These are phyloP conservation scores for Penicillium janthinellum DNA, from an alignment of 2,329 filamentous ascomycete genomes.

Conservation along the genomic window DNA sequence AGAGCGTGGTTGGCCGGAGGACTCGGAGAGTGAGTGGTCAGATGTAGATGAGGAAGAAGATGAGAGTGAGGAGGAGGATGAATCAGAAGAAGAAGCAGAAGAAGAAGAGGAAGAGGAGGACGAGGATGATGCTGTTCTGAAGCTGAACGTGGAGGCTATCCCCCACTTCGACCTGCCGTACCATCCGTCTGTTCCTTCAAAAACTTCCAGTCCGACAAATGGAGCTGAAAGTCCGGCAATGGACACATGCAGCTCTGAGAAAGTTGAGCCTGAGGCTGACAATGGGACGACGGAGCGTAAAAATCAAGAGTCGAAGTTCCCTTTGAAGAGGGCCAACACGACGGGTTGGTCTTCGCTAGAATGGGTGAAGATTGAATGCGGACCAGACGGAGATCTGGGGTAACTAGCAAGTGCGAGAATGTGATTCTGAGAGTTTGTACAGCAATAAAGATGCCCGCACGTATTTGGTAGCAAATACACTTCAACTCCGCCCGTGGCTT, in stretches of 20 bases:
- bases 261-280: not conserved
- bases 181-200: not conserved
- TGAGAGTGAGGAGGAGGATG: not conserved
- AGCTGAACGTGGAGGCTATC: not conserved
- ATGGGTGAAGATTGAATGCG: constrained; percentile 1
- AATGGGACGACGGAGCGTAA: not conserved
- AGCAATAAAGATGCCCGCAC: too few relatives aligned
- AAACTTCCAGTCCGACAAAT: not conserved
- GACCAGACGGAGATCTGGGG: not conserved
- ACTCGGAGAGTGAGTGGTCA: not conserved
- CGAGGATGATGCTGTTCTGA: not conserved
- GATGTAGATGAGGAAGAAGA: not conserved
- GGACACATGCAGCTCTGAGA: not conserved
- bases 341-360: not conserved
- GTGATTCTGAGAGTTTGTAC: not conserved
- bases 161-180: not conserved
- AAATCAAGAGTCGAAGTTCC: not conserved
- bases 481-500: not conserved
- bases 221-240: not conserved
- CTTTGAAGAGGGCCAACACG: not conserved
- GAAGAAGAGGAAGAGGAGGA: not conserved
- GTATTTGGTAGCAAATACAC: not conserved
- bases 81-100: not conserved
- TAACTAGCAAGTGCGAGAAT: not conserved
- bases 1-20: not conserved